phyloP scores from a whole-genome alignment of 352 stramenopile species.

The Globisporangium lucens region DNA sequence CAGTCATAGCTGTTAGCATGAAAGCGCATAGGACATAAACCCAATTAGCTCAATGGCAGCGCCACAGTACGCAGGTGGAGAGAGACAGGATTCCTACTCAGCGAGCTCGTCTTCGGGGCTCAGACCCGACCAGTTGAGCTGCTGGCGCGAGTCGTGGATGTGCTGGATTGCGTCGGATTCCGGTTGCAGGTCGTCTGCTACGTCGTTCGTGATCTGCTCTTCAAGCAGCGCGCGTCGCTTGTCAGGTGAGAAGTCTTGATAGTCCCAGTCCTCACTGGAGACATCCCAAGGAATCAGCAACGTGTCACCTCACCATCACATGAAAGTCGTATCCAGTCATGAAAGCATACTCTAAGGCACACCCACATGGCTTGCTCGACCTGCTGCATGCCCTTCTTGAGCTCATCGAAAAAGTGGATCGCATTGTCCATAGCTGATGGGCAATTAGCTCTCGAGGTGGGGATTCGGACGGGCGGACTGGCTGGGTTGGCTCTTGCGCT shows the following conservation, averaged over 20 bases:
- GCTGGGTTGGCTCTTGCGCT: neutral
- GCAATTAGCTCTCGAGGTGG: neutral
- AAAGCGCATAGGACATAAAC: neutral
- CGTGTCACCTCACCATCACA: neutral
- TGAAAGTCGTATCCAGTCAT: neutral
- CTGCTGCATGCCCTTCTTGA: slow-evolving; percentile 47
- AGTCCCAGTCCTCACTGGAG: slow-evolving; percentile 65
- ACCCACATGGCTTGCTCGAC: slow-evolving; percentile 44
- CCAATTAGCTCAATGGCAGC: neutral
- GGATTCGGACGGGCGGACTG: neutral
- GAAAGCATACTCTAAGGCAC: too few species aligned
- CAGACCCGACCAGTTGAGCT: slow-evolving; percentile 42
- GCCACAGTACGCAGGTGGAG: neutral
- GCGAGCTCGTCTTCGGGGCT: slow-evolving; percentile 43
- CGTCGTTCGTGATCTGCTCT: slow-evolving; percentile 40
- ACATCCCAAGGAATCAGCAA: neutral
- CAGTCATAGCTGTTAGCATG: slow-evolving; percentile 24
- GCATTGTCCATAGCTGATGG: slow-evolving; percentile 24
- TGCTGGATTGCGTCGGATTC: slow-evolving; percentile 35
- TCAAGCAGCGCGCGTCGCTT: slow-evolving; percentile 59
- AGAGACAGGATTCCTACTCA: slow-evolving; percentile 29
- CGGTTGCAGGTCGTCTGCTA: slow-evolving; percentile 28
- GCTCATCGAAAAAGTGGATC: slow-evolving; percentile 36
- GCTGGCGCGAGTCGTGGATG: slow-evolving; percentile 27
- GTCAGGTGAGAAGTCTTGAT: slow-evolving; percentile 64